Percentiles rank a stretch among this genome's conserved stretches.
Conservation (phyloP, 306 rosid genomes). For the Mimosa pudica region DNA sequence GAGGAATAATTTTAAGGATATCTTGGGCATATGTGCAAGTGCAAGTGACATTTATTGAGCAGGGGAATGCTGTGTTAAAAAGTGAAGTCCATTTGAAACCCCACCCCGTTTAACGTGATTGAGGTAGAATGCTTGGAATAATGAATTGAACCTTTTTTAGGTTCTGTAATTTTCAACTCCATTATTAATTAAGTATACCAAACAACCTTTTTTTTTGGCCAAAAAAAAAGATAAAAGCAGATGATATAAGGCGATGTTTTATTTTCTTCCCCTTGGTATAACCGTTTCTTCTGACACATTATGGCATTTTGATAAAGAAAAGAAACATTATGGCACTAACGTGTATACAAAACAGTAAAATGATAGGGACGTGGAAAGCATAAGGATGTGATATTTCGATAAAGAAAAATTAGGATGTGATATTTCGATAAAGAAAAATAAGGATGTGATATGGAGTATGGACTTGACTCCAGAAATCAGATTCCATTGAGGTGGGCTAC, state of each 20-base stretch:
- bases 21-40: slow-evolving; percentile 1
- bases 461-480: not conserved
- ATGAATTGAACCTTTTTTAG: not conserved
- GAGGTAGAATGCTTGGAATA: slow-evolving; percentile 33
- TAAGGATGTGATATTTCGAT: not conserved
- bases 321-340: too few species aligned
- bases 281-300: not conserved
- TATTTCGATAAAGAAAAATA: too few species aligned
- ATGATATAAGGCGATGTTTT: not conserved
- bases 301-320: too few species aligned
- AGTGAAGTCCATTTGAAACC: not conserved
- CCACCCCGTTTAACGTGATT: not conserved
- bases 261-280: too few species aligned
- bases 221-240: not conserved
- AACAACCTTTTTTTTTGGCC: too few species aligned
- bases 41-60: slow-evolving; percentile 9
- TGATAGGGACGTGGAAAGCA: not conserved
- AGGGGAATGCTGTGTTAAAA: not conserved
- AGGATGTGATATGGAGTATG: not conserved
- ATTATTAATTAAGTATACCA: not conserved
- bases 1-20: slow-evolving; percentile 12
- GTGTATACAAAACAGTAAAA: not conserved
- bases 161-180: slow-evolving; percentile 9
- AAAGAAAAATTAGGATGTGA: not conserved
- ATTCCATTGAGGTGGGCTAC: not conserved